Evolutionary conservation across 805 yeast species (phyloP).

Genomic region (Dipodascopsis uninucleata): DNA sequence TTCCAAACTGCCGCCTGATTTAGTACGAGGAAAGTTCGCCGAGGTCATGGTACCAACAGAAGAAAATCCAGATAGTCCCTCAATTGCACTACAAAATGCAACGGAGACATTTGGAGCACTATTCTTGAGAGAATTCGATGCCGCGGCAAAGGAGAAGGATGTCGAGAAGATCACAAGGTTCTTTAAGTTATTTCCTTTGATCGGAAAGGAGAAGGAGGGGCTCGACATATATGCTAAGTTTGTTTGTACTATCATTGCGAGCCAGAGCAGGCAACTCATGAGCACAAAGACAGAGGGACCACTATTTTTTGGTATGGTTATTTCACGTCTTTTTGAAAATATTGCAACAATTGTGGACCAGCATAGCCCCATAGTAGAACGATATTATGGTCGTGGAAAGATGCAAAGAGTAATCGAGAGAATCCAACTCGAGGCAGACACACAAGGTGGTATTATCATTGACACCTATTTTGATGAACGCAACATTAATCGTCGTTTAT

Average conservation of each 20-base stretch:
- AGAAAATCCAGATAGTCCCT: slow-evolving; percentile 79
- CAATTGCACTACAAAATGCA: slow-evolving; percentile 54
- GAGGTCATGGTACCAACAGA: slow-evolving; percentile 78
- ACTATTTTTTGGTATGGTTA: slow-evolving; percentile 40
- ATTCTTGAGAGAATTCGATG: slow-evolving; percentile 61
- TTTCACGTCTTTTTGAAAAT: slow-evolving; percentile 62
- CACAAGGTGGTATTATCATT: slow-evolving; percentile 84
- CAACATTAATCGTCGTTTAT: slow-evolving; percentile 51
- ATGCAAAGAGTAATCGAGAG: slow-evolving; percentile 65
- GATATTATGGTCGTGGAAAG: slow-evolving; percentile 59
- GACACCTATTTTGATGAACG: slow-evolving; percentile 81
- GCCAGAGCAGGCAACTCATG: slow-evolving; percentile 57
- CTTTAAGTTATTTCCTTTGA: slow-evolving; percentile 83
- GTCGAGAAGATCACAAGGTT: slow-evolving; percentile 69
- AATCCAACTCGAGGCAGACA: slow-evolving; percentile 83
- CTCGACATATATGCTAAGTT: slow-evolving; percentile 78
- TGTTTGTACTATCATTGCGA: slow-evolving; percentile 77
- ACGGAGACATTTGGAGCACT: slow-evolving; percentile 52
- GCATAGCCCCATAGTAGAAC: slow-evolving; percentile 73
- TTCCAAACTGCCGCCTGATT: slow-evolving; percentile 49
- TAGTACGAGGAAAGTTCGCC: slow-evolving; percentile 66
- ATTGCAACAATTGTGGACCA: slow-evolving; percentile 81
- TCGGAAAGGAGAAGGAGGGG: slow-evolving; percentile 69
- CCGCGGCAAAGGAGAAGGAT: slow-evolving; percentile 63
- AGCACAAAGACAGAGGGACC: slow-evolving; percentile 26